Evolutionary conservation across 2,329 filamentous ascomycete genomes (phyloP), one percentile per base, ranked within the genome.

Genomic region (Amphichorda felina): DNA sequence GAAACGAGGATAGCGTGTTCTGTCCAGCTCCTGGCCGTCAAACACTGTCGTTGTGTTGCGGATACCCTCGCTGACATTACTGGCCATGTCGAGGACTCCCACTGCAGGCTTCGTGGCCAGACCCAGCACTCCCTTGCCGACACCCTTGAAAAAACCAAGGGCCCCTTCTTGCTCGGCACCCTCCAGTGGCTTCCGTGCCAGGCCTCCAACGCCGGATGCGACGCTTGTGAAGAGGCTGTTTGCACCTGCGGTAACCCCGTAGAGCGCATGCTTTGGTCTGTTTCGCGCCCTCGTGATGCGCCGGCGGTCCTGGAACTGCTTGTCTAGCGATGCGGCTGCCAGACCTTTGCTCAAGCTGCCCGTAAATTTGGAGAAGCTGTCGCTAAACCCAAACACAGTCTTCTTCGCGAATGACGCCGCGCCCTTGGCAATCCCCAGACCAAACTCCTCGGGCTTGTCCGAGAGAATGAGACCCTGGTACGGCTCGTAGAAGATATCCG

Each of bases 41-140:
- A 98, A 98, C 15, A 98, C 91, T 0, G 91, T 98, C 1, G 93
- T 98, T 0, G 91, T 98, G 61, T 98, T 98, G 50, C 91, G 87
- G 37, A 98, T 94, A 35, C 91, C 91, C 61, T 98, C 91, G 18
- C 87, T 89, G 46, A 98, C 82, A 55, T 95, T 96, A 51, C 87
- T 94, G 1, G 93, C 91, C 50, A 98, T 79, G 59, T 98, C 91
- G 45, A 98, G 87, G 16, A 94, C 86, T 38, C 93, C 91, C 39
- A 98, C 94, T 6, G 89, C 87, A 2, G 93, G 89, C 58, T 98
- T 98, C 8, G 91, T 98, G 2, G 88, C 87, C n/a, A 96, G 66
- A 10, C 91, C 91, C 2, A 96, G 70, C 15, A 96, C 70, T 15
- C 91, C 91, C 62, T 96, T 98, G 38, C 91, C 91, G 26, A 98